Evolutionary conservation across 2,329 filamentous ascomycete species (phyloP).

Genomic region (Aciculosporium take): DNA sequence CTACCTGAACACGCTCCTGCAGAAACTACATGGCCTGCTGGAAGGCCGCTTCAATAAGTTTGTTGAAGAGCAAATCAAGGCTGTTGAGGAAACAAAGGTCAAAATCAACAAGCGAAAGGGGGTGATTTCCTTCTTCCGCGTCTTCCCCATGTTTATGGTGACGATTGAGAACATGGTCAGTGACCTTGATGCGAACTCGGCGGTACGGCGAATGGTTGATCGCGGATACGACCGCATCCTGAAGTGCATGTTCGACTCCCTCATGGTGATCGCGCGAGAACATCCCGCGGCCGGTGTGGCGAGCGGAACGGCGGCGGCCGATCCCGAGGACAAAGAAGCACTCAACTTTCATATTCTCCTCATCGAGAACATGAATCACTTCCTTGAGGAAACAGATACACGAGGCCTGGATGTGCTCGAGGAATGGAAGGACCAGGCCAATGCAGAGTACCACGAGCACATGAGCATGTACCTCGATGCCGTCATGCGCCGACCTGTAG

Average conservation of each 20-base stretch:
- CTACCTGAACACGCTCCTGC: slow-evolving; percentile 65
- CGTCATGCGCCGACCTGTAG: slow-evolving; percentile 77
- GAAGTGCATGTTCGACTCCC: slow-evolving; percentile 90
- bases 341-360: slow-evolving; percentile 94
- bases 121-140: slow-evolving; percentile 86
- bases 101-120: slow-evolving; percentile 98
- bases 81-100: slow-evolving; percentile 95
- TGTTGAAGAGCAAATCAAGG: slow-evolving; percentile 85
- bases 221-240: slow-evolving; percentile 79
- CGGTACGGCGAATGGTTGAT: slow-evolving; percentile 65
- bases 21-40: slow-evolving; percentile 64
- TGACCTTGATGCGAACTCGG: slow-evolving; percentile 38
- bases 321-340: slow-evolving; percentile 83
- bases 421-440: slow-evolving; percentile 68
- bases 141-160: slow-evolving; percentile 76
- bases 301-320: slow-evolving; percentile 31
- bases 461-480: slow-evolving; percentile 75
- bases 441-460: slow-evolving; percentile 70
- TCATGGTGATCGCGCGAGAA: slow-evolving; percentile 81
- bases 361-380: slow-evolving; percentile 99
- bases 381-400: slow-evolving; percentile 77
- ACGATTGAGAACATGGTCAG: slow-evolving; percentile 74
- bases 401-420: slow-evolving; percentile 61
- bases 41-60: slow-evolving; percentile 72
- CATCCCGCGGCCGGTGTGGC: slow-evolving; percentile 37